Base-by-base conservation (phyloP, 805 yeast genomes). In the Candida ficus region DNA sequence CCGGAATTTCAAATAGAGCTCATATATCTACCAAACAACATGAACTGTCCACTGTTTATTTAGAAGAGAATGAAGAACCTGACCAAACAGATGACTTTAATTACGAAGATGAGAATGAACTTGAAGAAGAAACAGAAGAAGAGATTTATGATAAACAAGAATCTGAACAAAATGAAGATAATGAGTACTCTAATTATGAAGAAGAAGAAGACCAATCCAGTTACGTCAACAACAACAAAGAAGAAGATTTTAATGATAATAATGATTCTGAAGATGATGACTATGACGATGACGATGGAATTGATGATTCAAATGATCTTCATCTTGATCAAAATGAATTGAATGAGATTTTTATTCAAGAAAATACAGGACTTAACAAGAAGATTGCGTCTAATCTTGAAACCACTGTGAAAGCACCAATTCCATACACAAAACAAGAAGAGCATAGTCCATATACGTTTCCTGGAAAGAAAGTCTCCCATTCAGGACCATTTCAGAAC, bases 371-470 rank as follows among this genome's bases (percentile, higher is more conserved):
- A 14, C 12, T 29, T 3, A 23, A 28, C 4, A 21, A 22, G 0
- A 37, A 25, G 17, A 18, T 26, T 20, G 29, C 13, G 1, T n/a
- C 29, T 4, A 30, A 27, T 20, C 30, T 35, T 23, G 44, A 42
- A 34, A 13, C 28, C 1, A 25, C 43, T 3, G 19, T 39, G 11
- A 26, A 28, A 6, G 17, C 17, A 18, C 33, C 45, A 28, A 16
- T 19, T 12, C 27, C 27, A 2, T 14, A 35, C 10, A 18, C 39
- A 2, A 42, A 37, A 25, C 50, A 46, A 37, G 43, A 42, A 19
- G 45, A 38, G 27, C 50, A 53, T 30, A 50, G 57, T 19, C 58
- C 54, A 1, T 52, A 42, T 29, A 47, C 17, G 7, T 42, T 37
- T 16, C 21, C 34, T 10, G 47, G 48, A 0, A 37, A 32, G 8